A percentile compares a stretch with the other conserved stretches of the same genome.
These are phyloP conservation scores for Mortierella sp. DNA, from an alignment of 371 early-diverging fungal species.

Conservation along the genomic window DNA sequence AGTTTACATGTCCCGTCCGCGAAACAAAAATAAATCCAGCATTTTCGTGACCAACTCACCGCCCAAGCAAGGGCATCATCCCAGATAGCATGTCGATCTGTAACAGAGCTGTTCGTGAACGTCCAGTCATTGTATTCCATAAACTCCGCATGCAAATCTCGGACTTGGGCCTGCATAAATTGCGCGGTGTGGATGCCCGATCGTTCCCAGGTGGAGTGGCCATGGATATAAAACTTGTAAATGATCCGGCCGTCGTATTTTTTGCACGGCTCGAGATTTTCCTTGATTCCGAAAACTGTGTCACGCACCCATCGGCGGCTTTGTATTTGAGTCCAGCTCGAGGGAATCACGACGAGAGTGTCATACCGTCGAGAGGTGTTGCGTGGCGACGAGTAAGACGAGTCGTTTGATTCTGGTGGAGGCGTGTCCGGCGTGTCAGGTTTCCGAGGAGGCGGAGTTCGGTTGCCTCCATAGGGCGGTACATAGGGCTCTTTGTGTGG, in stretches of 20 bases:
- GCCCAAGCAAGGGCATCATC: slow-evolving; percentile 45
- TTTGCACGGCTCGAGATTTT: slow-evolving; percentile 63
- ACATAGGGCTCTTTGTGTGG: background rate
- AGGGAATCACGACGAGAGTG: slow-evolving; percentile 63
- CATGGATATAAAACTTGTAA: slow-evolving; percentile 66
- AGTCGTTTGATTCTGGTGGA: background rate
- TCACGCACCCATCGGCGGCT: slow-evolving; percentile 62
- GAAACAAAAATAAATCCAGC: background rate
- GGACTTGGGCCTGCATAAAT: slow-evolving; percentile 54
- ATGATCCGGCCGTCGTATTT: slow-evolving; percentile 56
- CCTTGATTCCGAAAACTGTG: slow-evolving; percentile 61
- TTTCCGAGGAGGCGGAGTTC: background rate
- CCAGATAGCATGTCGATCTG: slow-evolving; percentile 56
- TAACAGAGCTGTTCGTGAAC: slow-evolving; percentile 54
- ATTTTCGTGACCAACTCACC: slow-evolving; percentile 19
- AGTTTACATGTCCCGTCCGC: background rate
- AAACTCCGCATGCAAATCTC: slow-evolving; percentile 62
- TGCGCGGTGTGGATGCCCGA: slow-evolving; percentile 38
- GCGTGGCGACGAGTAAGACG: slow-evolving; percentile 8
- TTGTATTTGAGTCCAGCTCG: slow-evolving; percentile 54
- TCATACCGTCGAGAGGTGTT: slow-evolving; percentile 59
- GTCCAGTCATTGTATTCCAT: slow-evolving; percentile 64
- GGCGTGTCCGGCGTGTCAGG: background rate
- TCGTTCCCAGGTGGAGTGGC: slow-evolving; percentile 40
- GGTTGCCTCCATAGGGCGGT: slow-evolving; percentile 5